Evolutionary conservation across 2,329 filamentous ascomycete species (phyloP).

Genomic region (Hypoxylon rubiginosum): DNA sequence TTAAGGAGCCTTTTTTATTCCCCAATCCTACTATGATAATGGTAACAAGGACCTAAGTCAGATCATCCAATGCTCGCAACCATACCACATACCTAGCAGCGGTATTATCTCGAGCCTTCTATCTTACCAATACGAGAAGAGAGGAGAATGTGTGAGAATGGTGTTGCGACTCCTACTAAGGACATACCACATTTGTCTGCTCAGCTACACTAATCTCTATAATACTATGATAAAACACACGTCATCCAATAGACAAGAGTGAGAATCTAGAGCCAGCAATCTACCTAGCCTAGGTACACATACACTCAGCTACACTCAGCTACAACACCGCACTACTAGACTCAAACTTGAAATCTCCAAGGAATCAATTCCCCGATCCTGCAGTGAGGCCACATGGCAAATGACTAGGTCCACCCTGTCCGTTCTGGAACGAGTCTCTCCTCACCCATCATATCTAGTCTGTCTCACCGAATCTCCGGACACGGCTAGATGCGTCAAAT

Average conservation of each 20-base stretch:
- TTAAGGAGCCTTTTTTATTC: slow-evolving; percentile 9
- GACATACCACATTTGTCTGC: slow-evolving; percentile 3
- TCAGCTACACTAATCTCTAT: neutral
- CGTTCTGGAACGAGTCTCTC: slow-evolving; percentile 37
- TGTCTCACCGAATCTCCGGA: slow-evolving; percentile 38
- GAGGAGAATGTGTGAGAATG: slow-evolving; percentile 5
- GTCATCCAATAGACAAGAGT: neutral
- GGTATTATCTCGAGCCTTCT: neutral
- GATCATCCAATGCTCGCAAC: neutral
- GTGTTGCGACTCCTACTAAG: slow-evolving; percentile 18
- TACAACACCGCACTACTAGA: neutral
- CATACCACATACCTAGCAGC: neutral
- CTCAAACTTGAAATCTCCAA: slow-evolving; percentile 14
- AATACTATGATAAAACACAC: neutral
- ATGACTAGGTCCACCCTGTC: slow-evolving; percentile 37
- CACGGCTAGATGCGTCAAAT: slow-evolving; percentile 37
- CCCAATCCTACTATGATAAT: slow-evolving; percentile 5
- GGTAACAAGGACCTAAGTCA: neutral
- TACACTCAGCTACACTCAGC: too few species aligned
- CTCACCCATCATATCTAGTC: slow-evolving; percentile 33
- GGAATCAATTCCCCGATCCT: slow-evolving; percentile 38
- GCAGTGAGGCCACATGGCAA: slow-evolving; percentile 42
- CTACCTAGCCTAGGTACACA: neutral
- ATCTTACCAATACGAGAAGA: neutral
- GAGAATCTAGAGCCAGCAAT: neutral